Evolutionary conservation across 352 stramenopile genomes (phyloP).

Genomic region (Pythium scleroteichum): DNA sequence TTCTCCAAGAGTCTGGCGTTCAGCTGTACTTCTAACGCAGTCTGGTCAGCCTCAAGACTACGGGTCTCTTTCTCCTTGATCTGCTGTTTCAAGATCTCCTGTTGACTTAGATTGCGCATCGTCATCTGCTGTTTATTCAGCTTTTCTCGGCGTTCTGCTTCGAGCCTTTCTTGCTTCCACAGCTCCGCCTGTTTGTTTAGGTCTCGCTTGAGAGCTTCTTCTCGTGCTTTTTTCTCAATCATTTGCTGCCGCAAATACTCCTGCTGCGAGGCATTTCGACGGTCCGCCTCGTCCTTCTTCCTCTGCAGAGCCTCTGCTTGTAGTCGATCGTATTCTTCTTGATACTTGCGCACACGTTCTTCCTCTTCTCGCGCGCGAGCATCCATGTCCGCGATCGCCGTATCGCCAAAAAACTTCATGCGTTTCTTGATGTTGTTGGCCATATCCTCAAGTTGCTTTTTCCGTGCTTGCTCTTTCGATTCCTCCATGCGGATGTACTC

Average conservation of each 20-base stretch:
- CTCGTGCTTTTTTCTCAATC: conserved; percentile 66
- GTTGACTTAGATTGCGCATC: conserved; percentile 53
- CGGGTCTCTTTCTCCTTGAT: conserved; percentile 69
- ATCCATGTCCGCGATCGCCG: conserved; percentile 65
- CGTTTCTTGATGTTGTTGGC: conserved; percentile 73
- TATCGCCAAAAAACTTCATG: conserved; percentile 87
- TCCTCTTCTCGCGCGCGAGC: conserved; percentile 68
- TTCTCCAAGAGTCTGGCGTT: conserved; percentile 72
- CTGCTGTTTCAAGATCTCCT: conserved; percentile 66
- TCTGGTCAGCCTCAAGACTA: conserved; percentile 66
- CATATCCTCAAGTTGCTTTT: conserved; percentile 71
- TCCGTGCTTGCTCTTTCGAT: conserved; percentile 58
- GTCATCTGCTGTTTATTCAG: conserved; percentile 52
- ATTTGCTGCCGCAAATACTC: conserved; percentile 63
- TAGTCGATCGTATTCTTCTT: conserved; percentile 63
- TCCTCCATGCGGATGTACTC: conserved; percentile 80
- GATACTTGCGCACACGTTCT: conserved; percentile 55
- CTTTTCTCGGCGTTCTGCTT: conserved; percentile 56
- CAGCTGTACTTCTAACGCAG: conserved; percentile 68
- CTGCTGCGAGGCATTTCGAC: conserved; percentile 48
- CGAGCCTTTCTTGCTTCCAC: conserved; percentile 67
- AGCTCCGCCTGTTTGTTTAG: conserved; percentile 80
- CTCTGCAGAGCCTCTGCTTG: conserved; percentile 55
- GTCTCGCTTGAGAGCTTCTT: conserved; percentile 52
- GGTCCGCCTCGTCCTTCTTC: conserved; percentile 55